Evolutionary conservation across 2,329 filamentous ascomycete genomes (phyloP).

Genomic region (Botryosphaeria dothidea): DNA sequence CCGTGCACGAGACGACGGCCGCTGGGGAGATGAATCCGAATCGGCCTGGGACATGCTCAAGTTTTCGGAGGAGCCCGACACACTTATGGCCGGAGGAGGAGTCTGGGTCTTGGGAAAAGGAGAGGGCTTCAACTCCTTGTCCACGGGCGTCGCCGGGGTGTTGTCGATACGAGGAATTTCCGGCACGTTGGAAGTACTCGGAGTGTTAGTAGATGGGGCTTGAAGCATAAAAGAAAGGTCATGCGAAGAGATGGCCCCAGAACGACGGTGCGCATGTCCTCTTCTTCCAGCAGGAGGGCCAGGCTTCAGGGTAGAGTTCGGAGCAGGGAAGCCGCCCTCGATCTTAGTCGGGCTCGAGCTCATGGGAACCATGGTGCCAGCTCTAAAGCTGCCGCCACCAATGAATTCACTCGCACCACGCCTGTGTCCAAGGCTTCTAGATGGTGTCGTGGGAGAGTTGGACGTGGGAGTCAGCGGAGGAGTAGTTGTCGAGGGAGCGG

Average conservation of each 20-base stretch:
- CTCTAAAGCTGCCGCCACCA: constrained; percentile 61
- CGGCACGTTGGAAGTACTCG: constrained; percentile 53
- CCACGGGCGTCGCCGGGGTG: constrained; percentile 11
- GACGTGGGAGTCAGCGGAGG: constrained; percentile 41
- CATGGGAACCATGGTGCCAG: constrained; percentile 57
- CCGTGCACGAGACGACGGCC: constrained; percentile 57
- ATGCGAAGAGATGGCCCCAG: constrained; percentile 77
- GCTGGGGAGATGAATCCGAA: constrained; percentile 32
- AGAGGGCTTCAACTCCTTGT: constrained; percentile 8
- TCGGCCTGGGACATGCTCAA: constrained; percentile 31
- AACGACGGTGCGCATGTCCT: constrained; percentile 79
- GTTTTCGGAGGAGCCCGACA: constrained; percentile 27
- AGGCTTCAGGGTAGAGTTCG: constrained; percentile 51
- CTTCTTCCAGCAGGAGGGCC: constrained; percentile 58
- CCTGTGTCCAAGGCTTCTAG: constrained; percentile 63
- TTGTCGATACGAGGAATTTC: constrained; percentile 16
- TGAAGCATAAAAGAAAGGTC: constrained; percentile 73
- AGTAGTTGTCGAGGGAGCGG: constrained; percentile 29
- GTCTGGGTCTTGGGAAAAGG: constrained; percentile 4
- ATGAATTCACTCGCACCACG: constrained; percentile 86
- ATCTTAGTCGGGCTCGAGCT: constrained; percentile 71
- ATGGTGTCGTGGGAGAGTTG: constrained; percentile 46
- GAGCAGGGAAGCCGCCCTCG: constrained; percentile 58
- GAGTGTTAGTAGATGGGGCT: constrained; percentile 53
- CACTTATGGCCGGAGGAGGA: constrained; percentile 35